phyloP scores from a whole-genome alignment of 805 yeast genomes.

The Vanderwaltozyma yarrowii region DNA sequence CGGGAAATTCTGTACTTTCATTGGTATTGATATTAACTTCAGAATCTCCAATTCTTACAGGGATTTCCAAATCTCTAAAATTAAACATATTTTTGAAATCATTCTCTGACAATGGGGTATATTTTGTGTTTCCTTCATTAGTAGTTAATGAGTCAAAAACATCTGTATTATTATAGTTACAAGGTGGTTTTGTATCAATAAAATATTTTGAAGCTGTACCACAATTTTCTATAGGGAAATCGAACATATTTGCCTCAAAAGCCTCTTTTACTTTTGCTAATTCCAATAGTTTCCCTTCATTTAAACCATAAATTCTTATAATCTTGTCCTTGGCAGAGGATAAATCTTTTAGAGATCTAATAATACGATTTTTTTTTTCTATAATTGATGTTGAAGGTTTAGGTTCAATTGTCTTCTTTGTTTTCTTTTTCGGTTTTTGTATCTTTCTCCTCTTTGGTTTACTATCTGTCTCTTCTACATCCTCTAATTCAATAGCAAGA shows the following conservation, averaged over 20 bases:
- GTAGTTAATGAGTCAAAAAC: constrained; percentile 1
- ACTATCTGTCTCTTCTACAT: constrained; percentile 3
- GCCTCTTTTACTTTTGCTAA: constrained; percentile 36
- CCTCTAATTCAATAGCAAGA: constrained; percentile 6
- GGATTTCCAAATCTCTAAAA: constrained; percentile 8
- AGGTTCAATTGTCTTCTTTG: constrained; percentile 1
- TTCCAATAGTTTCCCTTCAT: constrained; percentile 33
- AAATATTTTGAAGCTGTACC: constrained; percentile 15
- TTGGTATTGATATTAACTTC: constrained; percentile 12
- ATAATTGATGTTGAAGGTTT: constrained; percentile 7
- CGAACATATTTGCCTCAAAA: constrained; percentile 42
- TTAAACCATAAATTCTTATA: constrained; percentile 40
- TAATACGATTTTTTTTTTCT: constrained; percentile 13
- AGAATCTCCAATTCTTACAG: constrained; percentile 13
- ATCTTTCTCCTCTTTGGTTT: constrained; percentile 5
- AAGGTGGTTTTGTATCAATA: constrained; percentile 13
- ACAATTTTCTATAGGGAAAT: constrained; percentile 29
- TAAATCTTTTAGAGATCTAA: constrained; percentile 24
- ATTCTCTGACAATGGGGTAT: constrained; percentile 10
- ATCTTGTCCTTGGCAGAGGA: constrained; percentile 36
- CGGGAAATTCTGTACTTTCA: constrained; percentile 21
- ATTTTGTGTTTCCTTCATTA: constrained; percentile 6
- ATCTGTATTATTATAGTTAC: constrained; percentile 4
- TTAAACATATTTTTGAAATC: constrained; percentile 23
- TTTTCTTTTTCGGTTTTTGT: constrained; percentile 1